Percentiles rank a stretch among this genome's conserved stretches.
Evolutionary conservation across 257 asterid genomes (phyloP).

Genomic region (Gardenia jasminoides): DNA sequence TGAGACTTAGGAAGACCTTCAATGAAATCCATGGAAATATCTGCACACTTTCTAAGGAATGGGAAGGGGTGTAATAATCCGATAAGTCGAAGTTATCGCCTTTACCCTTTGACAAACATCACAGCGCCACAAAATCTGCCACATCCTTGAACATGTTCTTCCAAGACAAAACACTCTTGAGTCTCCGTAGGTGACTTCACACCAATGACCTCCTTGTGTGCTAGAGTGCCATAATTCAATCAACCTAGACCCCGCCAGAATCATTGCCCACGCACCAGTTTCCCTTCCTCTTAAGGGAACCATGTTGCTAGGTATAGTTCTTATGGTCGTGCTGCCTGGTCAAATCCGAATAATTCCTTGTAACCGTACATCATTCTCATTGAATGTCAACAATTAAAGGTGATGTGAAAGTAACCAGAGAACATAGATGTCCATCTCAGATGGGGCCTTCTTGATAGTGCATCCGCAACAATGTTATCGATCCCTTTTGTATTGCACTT

Average conservation of each 20-base stretch:
- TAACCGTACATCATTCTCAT: fast-evolving
- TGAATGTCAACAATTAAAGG: too few species aligned
- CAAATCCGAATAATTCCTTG: too few species aligned
- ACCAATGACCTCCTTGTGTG: background rate
- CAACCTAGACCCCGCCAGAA: fast-evolving
- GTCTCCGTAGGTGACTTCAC: too few species aligned
- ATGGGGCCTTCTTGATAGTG: background rate
- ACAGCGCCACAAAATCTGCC: fast-evolving
- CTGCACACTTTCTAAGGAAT: background rate
- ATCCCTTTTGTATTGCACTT: background rate
- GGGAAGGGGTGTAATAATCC: background rate
- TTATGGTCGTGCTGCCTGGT: fast-evolving
- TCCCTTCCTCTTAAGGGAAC: background rate
- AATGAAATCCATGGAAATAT: background rate
- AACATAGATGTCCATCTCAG: too few species aligned
- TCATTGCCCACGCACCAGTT: background rate
- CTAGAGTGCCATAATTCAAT: background rate
- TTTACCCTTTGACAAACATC: background rate
- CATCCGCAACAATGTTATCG: background rate
- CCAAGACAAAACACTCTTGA: background rate
- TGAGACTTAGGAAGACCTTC: background rate
- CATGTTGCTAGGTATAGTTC: fast-evolving
- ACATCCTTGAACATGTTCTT: background rate
- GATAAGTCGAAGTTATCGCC: fast-evolving
- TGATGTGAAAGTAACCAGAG: too few species aligned